Percentiles rank a stretch among this genome's conserved stretches.
phyloP scores from a whole-genome alignment of 2,329 filamentous ascomycete genomes.

The Aspergillus texensis region DNA sequence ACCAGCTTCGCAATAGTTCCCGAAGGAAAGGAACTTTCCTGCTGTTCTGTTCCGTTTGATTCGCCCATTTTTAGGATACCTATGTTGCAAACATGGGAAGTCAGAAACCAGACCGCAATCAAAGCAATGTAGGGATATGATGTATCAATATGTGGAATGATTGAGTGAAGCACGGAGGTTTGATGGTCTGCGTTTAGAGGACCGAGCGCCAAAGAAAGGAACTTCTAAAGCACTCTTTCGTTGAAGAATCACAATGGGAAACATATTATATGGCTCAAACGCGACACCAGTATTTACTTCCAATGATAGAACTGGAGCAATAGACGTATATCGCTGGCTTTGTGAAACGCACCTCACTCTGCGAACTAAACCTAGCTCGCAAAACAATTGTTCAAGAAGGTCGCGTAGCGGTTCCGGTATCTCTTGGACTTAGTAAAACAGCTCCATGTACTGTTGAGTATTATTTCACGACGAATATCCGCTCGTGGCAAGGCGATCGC shows the following conservation, averaged over 20 bases:
- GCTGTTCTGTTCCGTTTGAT: constrained; percentile 29
- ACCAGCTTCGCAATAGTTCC: constrained; percentile 47
- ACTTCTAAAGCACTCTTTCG: neutral
- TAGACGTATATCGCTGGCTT: neutral
- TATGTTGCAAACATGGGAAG: neutral
- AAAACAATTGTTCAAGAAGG: neutral
- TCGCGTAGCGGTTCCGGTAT: neutral
- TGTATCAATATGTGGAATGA: neutral
- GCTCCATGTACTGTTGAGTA: constrained; percentile 11
- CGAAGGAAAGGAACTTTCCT: constrained; percentile 33
- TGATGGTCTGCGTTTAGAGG: neutral
- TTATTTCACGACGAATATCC: neutral
- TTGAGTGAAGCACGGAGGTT: neutral
- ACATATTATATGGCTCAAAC: neutral
- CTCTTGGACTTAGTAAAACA: neutral
- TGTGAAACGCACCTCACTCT: neutral
- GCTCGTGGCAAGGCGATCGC: neutral
- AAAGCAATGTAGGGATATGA: neutral
- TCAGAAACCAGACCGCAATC: neutral
- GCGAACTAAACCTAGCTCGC: neutral
- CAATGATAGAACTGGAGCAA: neutral
- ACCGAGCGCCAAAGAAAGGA: neutral
- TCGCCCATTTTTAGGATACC: constrained; percentile 33
- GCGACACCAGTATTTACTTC: neutral
- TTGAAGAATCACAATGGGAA: neutral